Base-by-base conservation (phyloP, 495 filamentous ascomycete species). In the Xylaria bambusicola region DNA sequence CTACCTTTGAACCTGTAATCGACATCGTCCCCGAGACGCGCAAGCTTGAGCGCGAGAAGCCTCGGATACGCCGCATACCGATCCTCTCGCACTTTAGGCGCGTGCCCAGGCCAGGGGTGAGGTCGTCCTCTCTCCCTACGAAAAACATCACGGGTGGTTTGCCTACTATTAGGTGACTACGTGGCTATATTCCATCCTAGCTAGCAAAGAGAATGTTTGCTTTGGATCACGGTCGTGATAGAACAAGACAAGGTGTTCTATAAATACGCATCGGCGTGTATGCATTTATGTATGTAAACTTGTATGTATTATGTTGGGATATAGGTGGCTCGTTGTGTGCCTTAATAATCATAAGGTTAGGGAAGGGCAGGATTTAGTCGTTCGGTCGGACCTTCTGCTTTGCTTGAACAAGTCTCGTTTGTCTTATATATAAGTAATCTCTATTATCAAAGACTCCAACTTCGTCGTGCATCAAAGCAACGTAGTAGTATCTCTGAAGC, bases 1-100 rank as follows among this genome's bases (percentile, higher is more conserved):
- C 66, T 33, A n/a, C 60, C n/a, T 40, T 67, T 5, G 65, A 68
- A 15, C 57, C 61, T 27, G 58, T 56, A 27, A 50, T 42, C 26
- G 46, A 62, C 2, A 5, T 15, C n/a, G 4, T 42, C 13, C 38
- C 56, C 24, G 55, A 48, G 20, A 15, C 20, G 6, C 18, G 33
- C 23, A 20, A 38, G 52, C 36, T 45, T 17, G 38, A 44, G 26
- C 29, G 26, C n/a, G 35, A 33, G 40, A 60, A 47, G 57, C 29
- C 57, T 18, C 57, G 36, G n/a, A 3, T 21, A n/a, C 51, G 57
- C 38, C 57, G 31, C 29, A 52, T 60, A 18, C 57, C 57, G 26
- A 20, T 60, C 38, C 10, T 60, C 9, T 60, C 57, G 7, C 40
- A 46, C 24, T 31, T 60, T 4, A 52, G 40, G 17, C 57, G 57